phyloP scores from a whole-genome alignment of 2,329 filamentous ascomycete genomes.

The Ophiocordyceps camponoti-floridani region DNA sequence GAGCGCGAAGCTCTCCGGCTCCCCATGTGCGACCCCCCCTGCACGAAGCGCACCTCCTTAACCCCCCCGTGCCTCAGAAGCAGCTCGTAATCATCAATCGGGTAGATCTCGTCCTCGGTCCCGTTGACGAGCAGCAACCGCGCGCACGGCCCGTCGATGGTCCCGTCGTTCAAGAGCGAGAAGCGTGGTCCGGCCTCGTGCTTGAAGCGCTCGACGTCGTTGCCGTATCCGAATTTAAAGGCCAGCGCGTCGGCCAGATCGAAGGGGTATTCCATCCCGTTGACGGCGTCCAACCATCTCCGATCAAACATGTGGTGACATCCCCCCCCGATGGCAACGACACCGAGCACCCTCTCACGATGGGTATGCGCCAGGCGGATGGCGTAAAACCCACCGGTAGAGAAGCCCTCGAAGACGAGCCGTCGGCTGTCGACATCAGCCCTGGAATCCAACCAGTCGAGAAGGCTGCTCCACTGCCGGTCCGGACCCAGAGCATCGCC shows the following conservation, averaged over 20 bases:
- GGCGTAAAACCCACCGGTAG: neutral
- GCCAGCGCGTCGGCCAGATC: neutral
- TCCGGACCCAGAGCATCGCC: neutral
- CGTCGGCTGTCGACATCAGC: neutral
- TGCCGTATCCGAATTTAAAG: neutral
- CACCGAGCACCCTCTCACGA: neutral
- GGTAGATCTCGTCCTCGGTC: neutral
- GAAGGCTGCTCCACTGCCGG: neutral
- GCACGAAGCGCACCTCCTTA: neutral
- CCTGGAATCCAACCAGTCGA: neutral
- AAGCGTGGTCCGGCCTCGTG: neutral
- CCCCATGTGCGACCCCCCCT: neutral
- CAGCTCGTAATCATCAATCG: neutral
- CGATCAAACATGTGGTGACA: neutral
- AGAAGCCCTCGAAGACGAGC: neutral
- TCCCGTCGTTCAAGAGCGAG: neutral
- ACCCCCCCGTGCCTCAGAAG: neutral
- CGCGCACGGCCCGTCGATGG: neutral
- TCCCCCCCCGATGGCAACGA: neutral
- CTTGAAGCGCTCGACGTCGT: neutral
- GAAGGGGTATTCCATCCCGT: neutral
- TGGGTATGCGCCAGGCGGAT: neutral
- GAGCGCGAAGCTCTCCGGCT: neutral
- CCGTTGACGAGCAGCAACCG: neutral
- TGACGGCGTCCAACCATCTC: neutral